Evolutionary conservation across 2,329 filamentous ascomycete species (phyloP), one percentile per base, ranked within the genome.

Genomic region (Kalmusia sp.): DNA sequence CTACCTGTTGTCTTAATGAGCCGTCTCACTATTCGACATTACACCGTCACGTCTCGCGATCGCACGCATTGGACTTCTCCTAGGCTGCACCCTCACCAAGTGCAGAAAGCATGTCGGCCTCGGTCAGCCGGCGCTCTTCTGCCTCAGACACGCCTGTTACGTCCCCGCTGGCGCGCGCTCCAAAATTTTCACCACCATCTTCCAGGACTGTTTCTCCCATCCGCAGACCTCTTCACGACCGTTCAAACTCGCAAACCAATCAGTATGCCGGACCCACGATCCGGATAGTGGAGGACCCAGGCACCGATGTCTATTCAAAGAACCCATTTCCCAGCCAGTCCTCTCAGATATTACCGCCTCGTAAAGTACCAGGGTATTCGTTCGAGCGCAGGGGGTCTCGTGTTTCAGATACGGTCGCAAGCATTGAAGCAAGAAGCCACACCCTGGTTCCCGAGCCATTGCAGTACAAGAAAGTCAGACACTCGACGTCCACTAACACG

Each of bases 371-470:
- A 51, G 71, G 71, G 56, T 74, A 72, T 55, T 62, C 63, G 65
- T 73, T 75, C 68, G 71, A 73, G 63, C 63, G 63, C 64, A 67
- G 65, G 59, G 73, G 64, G 51, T 63, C 61, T 62, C 66, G 64
- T 51, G 74, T 77, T 76, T 77, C 74, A 75, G 69, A 67, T 69
- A 54, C 68, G 58, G 68, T 74, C 57, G 68, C 73, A 55, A 73
- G 69, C 58, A 65, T 72, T 54, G 68, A 75, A 59, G 61, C 71
- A 54, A 62, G 55, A 35, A 24, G 8, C 65, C 63, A 65, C 40
- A 61, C 63, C 57, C 66, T 70, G 54, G 63, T 65, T 49, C 69
- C 72, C 46, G 65, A 69, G 64, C 65, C 71, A 61, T 60, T 71
- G 47, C 62, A 67, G 49, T 62, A 61, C 47, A 73, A 66, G 57